Base-by-base conservation (phyloP, 2,329 filamentous ascomycete genomes). In the Ceratocystis lukuohia region DNA sequence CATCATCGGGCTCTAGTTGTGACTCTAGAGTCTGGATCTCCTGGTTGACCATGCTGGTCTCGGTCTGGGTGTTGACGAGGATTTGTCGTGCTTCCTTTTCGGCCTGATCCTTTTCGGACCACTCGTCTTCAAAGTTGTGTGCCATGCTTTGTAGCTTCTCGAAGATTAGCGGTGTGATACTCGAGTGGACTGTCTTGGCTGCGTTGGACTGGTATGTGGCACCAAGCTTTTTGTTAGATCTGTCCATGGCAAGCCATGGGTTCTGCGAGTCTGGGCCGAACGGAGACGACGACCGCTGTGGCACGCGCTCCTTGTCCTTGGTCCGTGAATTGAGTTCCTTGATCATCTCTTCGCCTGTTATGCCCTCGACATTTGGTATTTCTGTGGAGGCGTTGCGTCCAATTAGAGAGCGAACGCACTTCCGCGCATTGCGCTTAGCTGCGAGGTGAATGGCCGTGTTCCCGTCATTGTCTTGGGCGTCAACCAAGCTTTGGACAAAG, bases 341-440 rank as follows among this genome's bases (percentile, higher is more conserved):
- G 71, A 96, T 91, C 64, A 96, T 80, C 69, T 93, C 88, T 71
- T 96, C 89, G 10, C 91, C 91, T 0, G 89, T 89, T 69, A 96
- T 82, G 33, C 91, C 90, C 66, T 90, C 84, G 65, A 85, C 80
- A 74, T 97, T 99, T 22, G 84, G 81, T 65, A 97, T 87, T 71
- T 96, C 87, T 0, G 91, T 88, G 2, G 87, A 85, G 2, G 92
- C 92, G 68, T 92, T 91, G 63, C 93, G 87, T 44, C 85, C 86
- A 74, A 92, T 75, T 78, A 91, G 75, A 78, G 86, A 80, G 77
- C 94, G 88, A 66, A 96, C 87, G 70, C 92, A 95, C 71, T 97
- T 96, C 57, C 91, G 86, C 20, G 93, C 91, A 66, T 91, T 90
- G 67, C 90, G 87, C 72, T 91, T 86, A 8, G 93, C 91, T 0